Evolutionary conservation across 225 moss, liverwort and hornwort genomes (phyloP).

Genomic region (Takakia lepidozioides): DNA sequence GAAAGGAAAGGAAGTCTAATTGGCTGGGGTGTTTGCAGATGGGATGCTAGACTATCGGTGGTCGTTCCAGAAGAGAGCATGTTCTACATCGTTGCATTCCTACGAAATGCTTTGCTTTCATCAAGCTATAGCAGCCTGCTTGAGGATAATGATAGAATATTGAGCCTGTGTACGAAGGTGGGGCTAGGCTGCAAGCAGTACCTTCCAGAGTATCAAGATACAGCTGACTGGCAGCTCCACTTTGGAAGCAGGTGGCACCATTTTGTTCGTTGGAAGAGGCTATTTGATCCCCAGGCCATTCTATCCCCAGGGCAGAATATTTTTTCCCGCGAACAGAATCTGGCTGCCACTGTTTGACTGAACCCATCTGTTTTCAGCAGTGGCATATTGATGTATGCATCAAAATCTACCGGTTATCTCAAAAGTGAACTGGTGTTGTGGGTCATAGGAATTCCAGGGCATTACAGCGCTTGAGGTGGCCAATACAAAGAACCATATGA

Average conservation of each 20-base stretch:
- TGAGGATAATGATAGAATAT: slow-evolving; percentile 30
- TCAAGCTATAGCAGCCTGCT: slow-evolving; percentile 22
- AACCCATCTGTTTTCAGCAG: too few relatives aligned
- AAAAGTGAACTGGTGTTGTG: too few relatives aligned
- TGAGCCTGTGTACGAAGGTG: slow-evolving; percentile 16
- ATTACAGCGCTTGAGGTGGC: too few relatives aligned
- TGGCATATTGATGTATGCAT: too few relatives aligned
- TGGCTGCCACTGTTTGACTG: slow-evolving; percentile 2
- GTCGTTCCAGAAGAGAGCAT: slow-evolving; percentile 30
- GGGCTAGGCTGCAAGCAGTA: slow-evolving; percentile 42
- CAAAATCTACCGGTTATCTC: too few relatives aligned
- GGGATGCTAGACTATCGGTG: slow-evolving; percentile 29
- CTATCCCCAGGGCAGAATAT: slow-evolving; percentile 58
- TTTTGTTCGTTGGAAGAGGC: slow-evolving; percentile 26
- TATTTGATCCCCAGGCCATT: slow-evolving; percentile 34
- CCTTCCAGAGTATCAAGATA: slow-evolving; percentile 22
- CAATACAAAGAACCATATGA: too few relatives aligned
- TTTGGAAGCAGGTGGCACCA: slow-evolving; percentile 29
- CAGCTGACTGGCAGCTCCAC: slow-evolving; percentile 25
- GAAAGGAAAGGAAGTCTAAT: too few relatives aligned
- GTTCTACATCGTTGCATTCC: slow-evolving; percentile 44
- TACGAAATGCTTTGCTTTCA: slow-evolving; percentile 29
- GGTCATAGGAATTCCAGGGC: too few relatives aligned
- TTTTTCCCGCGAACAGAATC: slow-evolving; percentile 24
- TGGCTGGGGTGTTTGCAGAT: too few relatives aligned